Conservation (phyloP, 768 basidiomycete genomes). For the Lanmaoa pseudosensibilis region DNA sequence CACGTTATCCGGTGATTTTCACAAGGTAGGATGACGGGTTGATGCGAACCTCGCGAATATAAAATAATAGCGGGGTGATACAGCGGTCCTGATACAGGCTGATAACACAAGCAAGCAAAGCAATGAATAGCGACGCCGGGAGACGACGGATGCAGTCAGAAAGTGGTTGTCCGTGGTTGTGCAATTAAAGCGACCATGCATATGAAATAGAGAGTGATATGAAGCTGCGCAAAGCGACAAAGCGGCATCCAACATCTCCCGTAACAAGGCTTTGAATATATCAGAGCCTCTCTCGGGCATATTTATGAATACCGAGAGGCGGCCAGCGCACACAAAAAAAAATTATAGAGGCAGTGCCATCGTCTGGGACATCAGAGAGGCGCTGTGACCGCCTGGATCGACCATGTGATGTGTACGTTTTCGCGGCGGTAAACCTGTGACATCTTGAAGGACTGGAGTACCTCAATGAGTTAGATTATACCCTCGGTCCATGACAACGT, state of each 20-base stretch:
- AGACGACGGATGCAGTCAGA: slow-evolving; percentile 9
- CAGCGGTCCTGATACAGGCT: slow-evolving; percentile 25
- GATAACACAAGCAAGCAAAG: slow-evolving; percentile 21
- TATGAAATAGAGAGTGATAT: slow-evolving; percentile 14
- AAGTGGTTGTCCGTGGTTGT: slow-evolving; percentile 18
- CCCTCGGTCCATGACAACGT: slow-evolving; percentile 12
- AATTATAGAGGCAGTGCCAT: slow-evolving; percentile 55
- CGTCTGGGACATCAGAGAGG: slow-evolving; percentile 54
- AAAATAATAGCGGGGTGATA: slow-evolving; percentile 20
- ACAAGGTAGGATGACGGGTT: slow-evolving; percentile 18
- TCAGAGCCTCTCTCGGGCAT: slow-evolving; percentile 20
- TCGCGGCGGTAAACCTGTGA: slow-evolving; percentile 52
- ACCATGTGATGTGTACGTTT: slow-evolving; percentile 70
- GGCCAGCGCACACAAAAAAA: slow-evolving; percentile 18
- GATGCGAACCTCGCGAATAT: slow-evolving; percentile 19
- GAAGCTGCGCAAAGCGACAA: slow-evolving; percentile 12
- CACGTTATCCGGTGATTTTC: slow-evolving; percentile 23
- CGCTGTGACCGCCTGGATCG: slow-evolving; percentile 49
- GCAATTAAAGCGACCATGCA: slow-evolving; percentile 16
- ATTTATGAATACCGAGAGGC: slow-evolving; percentile 22
- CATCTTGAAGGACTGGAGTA: slow-evolving; percentile 42
- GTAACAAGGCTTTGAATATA: slow-evolving; percentile 5
- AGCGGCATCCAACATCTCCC: slow-evolving; percentile 13
- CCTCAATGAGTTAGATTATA: slow-evolving; percentile 10
- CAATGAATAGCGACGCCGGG: slow-evolving; percentile 8